Conservation (phyloP, 768 basidiomycete species). For the Lentinula sp. region DNA sequence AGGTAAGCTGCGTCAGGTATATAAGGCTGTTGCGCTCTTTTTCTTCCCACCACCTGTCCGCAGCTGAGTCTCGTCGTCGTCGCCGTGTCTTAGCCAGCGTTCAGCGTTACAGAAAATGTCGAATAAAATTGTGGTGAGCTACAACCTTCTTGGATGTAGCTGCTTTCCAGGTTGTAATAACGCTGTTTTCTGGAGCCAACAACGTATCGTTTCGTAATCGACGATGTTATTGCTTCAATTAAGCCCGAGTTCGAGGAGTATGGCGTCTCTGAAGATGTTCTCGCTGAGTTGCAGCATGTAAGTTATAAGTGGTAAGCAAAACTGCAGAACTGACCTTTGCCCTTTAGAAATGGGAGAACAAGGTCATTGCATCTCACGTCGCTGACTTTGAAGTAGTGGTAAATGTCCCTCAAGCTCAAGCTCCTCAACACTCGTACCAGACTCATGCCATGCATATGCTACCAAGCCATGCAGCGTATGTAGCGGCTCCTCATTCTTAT, state of each 20-base stretch:
- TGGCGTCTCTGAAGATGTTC: constrained; percentile 87
- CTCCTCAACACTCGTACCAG: constrained; percentile 45
- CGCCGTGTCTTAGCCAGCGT: constrained; percentile 13
- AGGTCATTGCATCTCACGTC: constrained; percentile 89
- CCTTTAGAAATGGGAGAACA: constrained; percentile 89
- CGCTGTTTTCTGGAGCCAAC: constrained; percentile 66
- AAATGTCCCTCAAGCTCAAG: constrained; percentile 30
- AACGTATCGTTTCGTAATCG: constrained; percentile 92
- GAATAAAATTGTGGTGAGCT: constrained; percentile 98
- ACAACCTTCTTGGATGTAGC: constrained; percentile 58
- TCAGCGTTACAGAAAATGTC: constrained; percentile 53
- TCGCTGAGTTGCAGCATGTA: constrained; percentile 85
- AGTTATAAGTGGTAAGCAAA: constrained; percentile 24
- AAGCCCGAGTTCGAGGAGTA: constrained; percentile 96
- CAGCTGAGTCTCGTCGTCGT: constrained; percentile 8
- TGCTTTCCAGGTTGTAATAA: constrained; percentile 40
- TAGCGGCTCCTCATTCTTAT: constrained; percentile 33
- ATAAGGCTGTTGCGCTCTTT: constrained; percentile 6
- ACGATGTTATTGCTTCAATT: constrained; percentile 87
- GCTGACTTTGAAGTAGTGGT: constrained; percentile 76
- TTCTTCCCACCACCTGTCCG: constrained; percentile 13
- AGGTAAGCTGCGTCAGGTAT: constrained; percentile 5
- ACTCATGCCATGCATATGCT: constrained; percentile 61
- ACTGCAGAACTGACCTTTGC: background rate
- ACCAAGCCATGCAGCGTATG: constrained; percentile 36